Percentiles rank a stretch among this genome's conserved stretches.
Conservation (phyloP, 139 green algal species). For the Chlamydomonas eustigma region DNA sequence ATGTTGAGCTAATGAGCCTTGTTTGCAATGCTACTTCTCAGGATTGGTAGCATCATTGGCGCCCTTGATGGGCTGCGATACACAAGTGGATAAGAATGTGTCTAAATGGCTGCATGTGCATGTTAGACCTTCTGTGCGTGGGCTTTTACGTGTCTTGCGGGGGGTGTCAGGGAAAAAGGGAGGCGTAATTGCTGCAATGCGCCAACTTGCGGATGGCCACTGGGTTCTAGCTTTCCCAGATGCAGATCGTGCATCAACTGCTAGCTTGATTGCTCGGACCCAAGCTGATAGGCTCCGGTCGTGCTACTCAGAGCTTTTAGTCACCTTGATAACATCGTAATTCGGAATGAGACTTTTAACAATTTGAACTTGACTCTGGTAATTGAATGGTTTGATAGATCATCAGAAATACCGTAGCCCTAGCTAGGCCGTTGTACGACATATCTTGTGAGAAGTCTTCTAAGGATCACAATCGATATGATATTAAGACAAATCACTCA, state of each 20-base stretch:
- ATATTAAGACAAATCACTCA: too few species aligned
- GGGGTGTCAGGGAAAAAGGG: conserved; percentile 27
- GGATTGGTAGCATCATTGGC: conserved; percentile 68
- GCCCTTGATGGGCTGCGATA: conserved; percentile 61
- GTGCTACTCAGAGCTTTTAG: background rate
- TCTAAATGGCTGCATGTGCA: conserved; percentile 75
- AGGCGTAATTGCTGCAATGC: conserved; percentile 40
- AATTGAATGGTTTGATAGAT: too few species aligned
- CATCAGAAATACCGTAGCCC: too few species aligned
- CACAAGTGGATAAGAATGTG: conserved; percentile 54
- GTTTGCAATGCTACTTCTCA: too few species aligned
- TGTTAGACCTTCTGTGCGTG: conserved; percentile 65
- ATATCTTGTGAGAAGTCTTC: too few species aligned
- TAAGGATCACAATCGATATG: too few species aligned
- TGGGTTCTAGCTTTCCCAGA: conserved; percentile 80
- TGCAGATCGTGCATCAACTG: conserved; percentile 39
- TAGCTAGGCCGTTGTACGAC: too few species aligned
- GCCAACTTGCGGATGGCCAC: conserved; percentile 73
- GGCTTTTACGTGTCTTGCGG: conserved; percentile 50
- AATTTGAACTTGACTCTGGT: too few species aligned
- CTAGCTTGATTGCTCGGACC: conserved; percentile 5
- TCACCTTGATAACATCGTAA: background rate
- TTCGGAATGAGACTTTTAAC: too few species aligned
- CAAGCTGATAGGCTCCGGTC: background rate
- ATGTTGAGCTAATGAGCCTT: too few species aligned